Conservation (phyloP, 176 grass and related monocot genomes). For the Elaeis guineensis region DNA sequence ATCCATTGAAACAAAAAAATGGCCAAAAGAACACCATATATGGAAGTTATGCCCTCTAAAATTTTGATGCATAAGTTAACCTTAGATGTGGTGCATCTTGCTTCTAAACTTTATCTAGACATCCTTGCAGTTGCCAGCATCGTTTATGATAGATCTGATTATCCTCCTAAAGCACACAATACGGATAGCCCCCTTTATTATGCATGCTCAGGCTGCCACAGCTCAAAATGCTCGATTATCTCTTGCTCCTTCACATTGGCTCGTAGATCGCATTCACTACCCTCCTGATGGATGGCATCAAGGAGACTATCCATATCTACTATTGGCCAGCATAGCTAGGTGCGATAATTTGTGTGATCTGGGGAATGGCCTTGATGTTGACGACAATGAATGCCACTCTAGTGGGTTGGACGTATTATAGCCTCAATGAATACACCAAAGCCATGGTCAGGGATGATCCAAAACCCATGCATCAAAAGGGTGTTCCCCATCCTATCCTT, state of each 20-base stretch:
- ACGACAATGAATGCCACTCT: conserved; percentile 1
- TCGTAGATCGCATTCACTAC: conserved; percentile 1
- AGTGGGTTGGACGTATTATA: conserved; percentile 1
- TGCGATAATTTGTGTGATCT: background rate
- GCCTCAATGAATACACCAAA: conserved; percentile 5
- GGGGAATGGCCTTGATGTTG: background rate
- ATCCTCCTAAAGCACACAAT: no score
- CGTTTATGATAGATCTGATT: no score
- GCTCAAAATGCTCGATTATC: no score
- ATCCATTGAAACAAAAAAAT: no score
- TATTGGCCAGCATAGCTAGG: background rate
- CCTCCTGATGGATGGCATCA: background rate
- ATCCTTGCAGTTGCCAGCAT: no score
- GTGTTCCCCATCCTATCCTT: background rate
- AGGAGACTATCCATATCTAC: conserved; percentile 3
- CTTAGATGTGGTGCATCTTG: no score
- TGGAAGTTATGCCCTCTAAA: no score
- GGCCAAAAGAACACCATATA: no score
- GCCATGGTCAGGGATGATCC: background rate
- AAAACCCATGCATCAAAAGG: background rate
- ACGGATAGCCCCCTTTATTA: no score
- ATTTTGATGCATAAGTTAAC: no score
- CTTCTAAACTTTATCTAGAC: no score
- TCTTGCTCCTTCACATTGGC: background rate
- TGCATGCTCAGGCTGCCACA: no score